phyloP scores from a whole-genome alignment of 2,329 filamentous ascomycete species.

The Malbranchea zuffiana region DNA sequence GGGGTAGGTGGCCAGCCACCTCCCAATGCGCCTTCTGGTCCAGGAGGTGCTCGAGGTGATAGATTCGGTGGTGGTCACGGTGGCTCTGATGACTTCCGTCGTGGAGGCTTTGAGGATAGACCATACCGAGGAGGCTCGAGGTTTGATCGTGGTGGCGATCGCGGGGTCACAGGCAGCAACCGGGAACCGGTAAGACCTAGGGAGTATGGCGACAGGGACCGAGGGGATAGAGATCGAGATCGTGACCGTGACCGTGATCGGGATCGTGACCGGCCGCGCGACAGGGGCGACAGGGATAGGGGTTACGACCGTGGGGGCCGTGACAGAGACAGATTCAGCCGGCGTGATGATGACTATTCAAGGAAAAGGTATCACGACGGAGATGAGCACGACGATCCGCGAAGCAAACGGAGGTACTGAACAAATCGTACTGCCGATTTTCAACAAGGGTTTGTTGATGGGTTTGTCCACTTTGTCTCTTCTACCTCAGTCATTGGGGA shows the following conservation, averaged over 20 bases:
- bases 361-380: constrained; percentile 65
- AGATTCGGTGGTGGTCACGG: constrained; percentile 33
- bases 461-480: too few relatives aligned
- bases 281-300: constrained; percentile 35
- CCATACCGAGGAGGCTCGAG: constrained; percentile 37
- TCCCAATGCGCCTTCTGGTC: constrained; percentile 43
- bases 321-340: constrained; percentile 37
- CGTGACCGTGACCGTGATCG: constrained; percentile 48
- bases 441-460: constrained; percentile 32
- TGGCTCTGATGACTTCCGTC: constrained; percentile 36
- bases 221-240: constrained; percentile 42
- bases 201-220: constrained; percentile 45
- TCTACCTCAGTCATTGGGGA: too few relatives aligned
- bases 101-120: constrained; percentile 53
- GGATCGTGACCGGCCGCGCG: constrained; percentile 44
- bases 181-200: constrained; percentile 68
- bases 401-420: constrained; percentile 51
- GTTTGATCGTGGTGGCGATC: constrained; percentile 40
- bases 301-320: constrained; percentile 38
- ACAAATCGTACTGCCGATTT: constrained; percentile 11
- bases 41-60: constrained; percentile 44
- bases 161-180: constrained; percentile 61
- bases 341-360: constrained; percentile 44
- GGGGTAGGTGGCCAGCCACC: constrained; percentile 31
- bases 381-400: constrained; percentile 65